Conservation (phyloP, 2,329 filamentous ascomycete genomes). For the Rachicladosporium sp. region DNA sequence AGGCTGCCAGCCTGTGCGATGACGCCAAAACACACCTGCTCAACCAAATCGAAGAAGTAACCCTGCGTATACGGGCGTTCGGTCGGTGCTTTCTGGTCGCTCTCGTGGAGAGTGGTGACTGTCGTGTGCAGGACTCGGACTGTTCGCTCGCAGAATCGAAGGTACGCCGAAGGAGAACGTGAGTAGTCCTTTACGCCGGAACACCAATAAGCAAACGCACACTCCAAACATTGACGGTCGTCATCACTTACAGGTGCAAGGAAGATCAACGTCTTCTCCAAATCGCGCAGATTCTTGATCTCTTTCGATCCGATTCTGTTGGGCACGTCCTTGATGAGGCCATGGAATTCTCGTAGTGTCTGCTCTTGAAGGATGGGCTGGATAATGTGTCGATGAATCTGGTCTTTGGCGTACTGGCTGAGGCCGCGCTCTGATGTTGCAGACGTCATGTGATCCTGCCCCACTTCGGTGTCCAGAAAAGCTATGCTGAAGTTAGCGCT, state of each 20-base stretch:
- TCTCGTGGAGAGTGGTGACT: conserved; percentile 72
- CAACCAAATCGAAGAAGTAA: conserved; percentile 92
- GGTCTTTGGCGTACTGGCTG: conserved; percentile 56
- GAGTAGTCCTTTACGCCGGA: conserved; percentile 58
- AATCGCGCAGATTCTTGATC: conserved; percentile 80
- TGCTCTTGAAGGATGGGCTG: conserved; percentile 63
- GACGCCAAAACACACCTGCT: conserved; percentile 44
- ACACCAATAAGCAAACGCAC: conserved; percentile 56
- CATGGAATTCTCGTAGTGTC: conserved; percentile 65
- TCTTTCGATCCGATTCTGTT: conserved; percentile 70
- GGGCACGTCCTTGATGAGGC: conserved; percentile 66
- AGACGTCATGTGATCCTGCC: conserved; percentile 29
- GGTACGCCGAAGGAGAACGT: conserved; percentile 59
- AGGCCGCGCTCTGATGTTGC: conserved; percentile 40
- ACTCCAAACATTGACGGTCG: conserved; percentile 36
- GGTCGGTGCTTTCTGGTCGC: conserved; percentile 69
- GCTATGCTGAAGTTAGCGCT: not conserved
- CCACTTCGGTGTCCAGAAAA: not conserved
- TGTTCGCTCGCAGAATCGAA: conserved; percentile 80
- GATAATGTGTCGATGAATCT: conserved; percentile 70
- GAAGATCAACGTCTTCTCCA: conserved; percentile 87
- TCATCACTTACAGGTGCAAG: conserved; percentile 76
- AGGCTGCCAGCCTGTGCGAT: conserved; percentile 5
- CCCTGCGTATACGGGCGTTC: conserved; percentile 90
- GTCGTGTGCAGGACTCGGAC: conserved; percentile 84